A percentile compares a stretch with the other conserved stretches of the same genome.
These are phyloP conservation scores for Misopates orontium DNA, from an alignment of 257 asterid species.

Conservation along the genomic window DNA sequence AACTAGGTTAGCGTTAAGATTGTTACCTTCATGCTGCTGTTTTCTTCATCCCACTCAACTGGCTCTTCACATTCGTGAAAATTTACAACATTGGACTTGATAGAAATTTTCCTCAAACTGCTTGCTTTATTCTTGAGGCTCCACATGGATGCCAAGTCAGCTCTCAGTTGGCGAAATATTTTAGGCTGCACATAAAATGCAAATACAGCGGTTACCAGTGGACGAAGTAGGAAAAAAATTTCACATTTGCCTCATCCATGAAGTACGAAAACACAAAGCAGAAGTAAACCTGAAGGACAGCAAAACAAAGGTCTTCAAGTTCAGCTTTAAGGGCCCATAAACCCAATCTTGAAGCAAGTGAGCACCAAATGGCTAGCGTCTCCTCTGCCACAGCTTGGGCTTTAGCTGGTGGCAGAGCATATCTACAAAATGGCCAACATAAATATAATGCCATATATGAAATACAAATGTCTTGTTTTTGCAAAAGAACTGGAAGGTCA, in stretches of 20 bases:
- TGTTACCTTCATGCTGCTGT: slow-evolving; percentile 73
- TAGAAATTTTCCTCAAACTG: slow-evolving; percentile 55
- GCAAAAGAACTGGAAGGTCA: slow-evolving; percentile 23
- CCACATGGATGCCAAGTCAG: slow-evolving; percentile 94
- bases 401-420: slow-evolving; percentile 80
- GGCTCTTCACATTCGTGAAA: slow-evolving; percentile 51
- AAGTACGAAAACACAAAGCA: slow-evolving; percentile 19
- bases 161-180: slow-evolving; percentile 72
- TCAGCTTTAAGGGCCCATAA: slow-evolving; percentile 98
- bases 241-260: slow-evolving; percentile 19
- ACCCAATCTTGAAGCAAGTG: slow-evolving; percentile 95
- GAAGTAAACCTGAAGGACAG: slow-evolving; percentile 80
- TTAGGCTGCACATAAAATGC: slow-evolving; percentile 62
- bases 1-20: slow-evolving; percentile 22
- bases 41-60: slow-evolving; percentile 50
- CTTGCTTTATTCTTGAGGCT: slow-evolving; percentile 55
- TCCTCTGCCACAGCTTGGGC: slow-evolving; percentile 98
- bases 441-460: slow-evolving; percentile 10
- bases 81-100: slow-evolving; percentile 42
- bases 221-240: slow-evolving; percentile 4
- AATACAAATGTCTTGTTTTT: slow-evolving; percentile 8
- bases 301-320: slow-evolving; percentile 96
- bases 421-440: slow-evolving; percentile 43
- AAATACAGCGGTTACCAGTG: slow-evolving; percentile 24
- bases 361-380: slow-evolving; percentile 95